Percentiles rank a stretch among this genome's conserved stretches.
Conservation (phyloP, 1,139 yeast genomes). For the Suhomyces anneliseae region DNA sequence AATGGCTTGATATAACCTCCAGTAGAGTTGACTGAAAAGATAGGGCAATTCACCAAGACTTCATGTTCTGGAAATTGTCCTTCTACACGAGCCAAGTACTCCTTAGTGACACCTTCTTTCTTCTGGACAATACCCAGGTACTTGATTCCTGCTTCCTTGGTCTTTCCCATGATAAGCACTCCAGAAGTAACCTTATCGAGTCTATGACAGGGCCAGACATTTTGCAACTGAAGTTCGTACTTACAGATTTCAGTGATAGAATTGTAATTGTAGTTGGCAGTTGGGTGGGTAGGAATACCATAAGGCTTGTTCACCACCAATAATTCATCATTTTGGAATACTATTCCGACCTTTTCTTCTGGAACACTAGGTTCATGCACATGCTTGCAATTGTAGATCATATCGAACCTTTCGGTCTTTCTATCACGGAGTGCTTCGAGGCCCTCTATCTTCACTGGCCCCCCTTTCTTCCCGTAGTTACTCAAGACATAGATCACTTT, state of each 20-base stretch:
- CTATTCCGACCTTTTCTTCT: conserved; percentile 25
- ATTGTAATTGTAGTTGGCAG: conserved; percentile 62
- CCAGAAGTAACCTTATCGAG: conserved; percentile 79
- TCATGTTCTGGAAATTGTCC: conserved; percentile 50
- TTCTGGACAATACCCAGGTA: conserved; percentile 46
- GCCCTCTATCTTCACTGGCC: conserved; percentile 22
- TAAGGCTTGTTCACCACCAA: conserved; percentile 71
- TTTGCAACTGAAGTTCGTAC: conserved; percentile 30
- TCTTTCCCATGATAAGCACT: conserved; percentile 58
- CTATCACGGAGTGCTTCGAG: conserved; percentile 23
- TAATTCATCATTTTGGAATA: conserved; percentile 48
- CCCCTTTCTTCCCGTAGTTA: conserved; percentile 28
- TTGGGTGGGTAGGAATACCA: conserved; percentile 81
- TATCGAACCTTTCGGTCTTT: conserved; percentile 47
- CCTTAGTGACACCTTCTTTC: conserved; percentile 40
- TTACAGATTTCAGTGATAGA: conserved; percentile 61
- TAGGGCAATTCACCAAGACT: conserved; percentile 31
- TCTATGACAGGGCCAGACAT: conserved; percentile 63
- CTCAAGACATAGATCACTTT: conserved; percentile 27
- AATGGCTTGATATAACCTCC: conserved; percentile 39
- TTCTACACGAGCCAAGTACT: conserved; percentile 61
- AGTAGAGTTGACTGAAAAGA: conserved; percentile 35
- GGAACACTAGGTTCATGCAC: conserved; percentile 63
- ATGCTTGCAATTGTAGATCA: conserved; percentile 48
- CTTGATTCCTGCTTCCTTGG: conserved; percentile 40